phyloP scores from a whole-genome alignment of 352 stramenopile genomes.

The Phytopythium cucurbitacearum region DNA sequence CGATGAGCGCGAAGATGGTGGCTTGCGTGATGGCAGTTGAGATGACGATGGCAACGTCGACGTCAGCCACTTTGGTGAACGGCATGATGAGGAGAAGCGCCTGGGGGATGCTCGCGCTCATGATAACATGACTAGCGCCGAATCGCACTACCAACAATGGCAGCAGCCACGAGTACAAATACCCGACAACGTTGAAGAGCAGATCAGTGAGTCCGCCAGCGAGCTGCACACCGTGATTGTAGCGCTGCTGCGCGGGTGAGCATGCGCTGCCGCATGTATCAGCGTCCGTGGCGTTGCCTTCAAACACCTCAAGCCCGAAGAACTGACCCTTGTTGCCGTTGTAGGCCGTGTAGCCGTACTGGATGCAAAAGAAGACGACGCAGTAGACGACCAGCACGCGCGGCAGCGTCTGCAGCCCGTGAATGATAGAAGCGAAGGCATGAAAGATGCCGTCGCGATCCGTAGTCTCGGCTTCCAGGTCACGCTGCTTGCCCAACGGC shows the following conservation, averaged over 20 bases:
- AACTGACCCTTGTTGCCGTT: slow-evolving; percentile 66
- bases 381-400: slow-evolving; percentile 37
- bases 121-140: slow-evolving; percentile 37
- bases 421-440: slow-evolving; percentile 38
- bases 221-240: slow-evolving; percentile 52
- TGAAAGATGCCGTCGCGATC: neutral
- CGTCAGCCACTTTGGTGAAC: slow-evolving; percentile 29
- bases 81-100: slow-evolving; percentile 48
- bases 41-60: slow-evolving; percentile 49
- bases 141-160: slow-evolving; percentile 39
- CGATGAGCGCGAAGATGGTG: slow-evolving; percentile 62
- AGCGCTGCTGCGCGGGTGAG: slow-evolving; percentile 21
- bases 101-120: slow-evolving; percentile 38
- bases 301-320: slow-evolving; percentile 55
- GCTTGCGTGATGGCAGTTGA: slow-evolving; percentile 45
- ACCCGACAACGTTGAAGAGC: slow-evolving; percentile 50
- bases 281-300: slow-evolving; percentile 35
- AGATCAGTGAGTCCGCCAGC: slow-evolving; percentile 41
- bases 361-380: slow-evolving; percentile 43
- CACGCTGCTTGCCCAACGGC: slow-evolving; percentile 3
- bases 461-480: slow-evolving; percentile 8
- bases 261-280: slow-evolving; percentile 26
- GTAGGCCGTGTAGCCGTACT: slow-evolving; percentile 62
- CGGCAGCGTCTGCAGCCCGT: slow-evolving; percentile 41
- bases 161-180: slow-evolving; percentile 44